Evolutionary conservation across 148 eudicot species (phyloP).

Genomic region (Rhododendron mucronatum): DNA sequence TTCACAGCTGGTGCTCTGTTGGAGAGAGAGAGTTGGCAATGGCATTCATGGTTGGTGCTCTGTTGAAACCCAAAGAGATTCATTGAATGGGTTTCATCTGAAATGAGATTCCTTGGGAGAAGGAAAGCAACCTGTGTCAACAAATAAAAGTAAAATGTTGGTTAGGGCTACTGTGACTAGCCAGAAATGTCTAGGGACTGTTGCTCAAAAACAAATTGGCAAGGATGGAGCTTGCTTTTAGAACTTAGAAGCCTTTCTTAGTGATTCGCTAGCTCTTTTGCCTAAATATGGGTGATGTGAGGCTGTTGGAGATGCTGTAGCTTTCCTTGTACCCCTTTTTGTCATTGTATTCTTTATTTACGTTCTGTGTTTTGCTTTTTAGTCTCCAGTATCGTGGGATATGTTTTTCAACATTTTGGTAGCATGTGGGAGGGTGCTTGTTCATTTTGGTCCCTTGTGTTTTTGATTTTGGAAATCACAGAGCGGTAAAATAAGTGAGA

Average conservation of each 20-base stretch:
- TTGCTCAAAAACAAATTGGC: neutral
- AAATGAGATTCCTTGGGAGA: neutral
- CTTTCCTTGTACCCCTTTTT: neutral
- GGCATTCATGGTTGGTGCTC: neutral
- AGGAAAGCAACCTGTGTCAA: neutral
- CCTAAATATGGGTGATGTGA: neutral
- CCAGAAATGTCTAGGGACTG: neutral
- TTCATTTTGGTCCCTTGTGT: neutral
- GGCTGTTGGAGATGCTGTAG: neutral
- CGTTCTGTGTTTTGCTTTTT: neutral
- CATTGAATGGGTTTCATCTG: neutral
- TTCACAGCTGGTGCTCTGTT: no score
- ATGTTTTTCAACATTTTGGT: neutral
- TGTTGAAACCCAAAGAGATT: neutral
- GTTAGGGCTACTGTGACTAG: neutral
- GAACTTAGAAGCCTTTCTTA: neutral
- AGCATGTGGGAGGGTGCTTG: neutral
- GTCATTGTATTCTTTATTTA: neutral
- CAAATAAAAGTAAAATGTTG: neutral
- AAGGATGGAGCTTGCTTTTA: neutral
- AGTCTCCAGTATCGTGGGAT: neutral
- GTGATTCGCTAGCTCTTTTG: neutral
- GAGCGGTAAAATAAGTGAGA: no score
- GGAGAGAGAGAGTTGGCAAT: no score
- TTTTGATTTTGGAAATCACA: neutral